Conservation (phyloP, 2,329 filamentous ascomycete genomes). For the Parastagonospora avenae region DNA sequence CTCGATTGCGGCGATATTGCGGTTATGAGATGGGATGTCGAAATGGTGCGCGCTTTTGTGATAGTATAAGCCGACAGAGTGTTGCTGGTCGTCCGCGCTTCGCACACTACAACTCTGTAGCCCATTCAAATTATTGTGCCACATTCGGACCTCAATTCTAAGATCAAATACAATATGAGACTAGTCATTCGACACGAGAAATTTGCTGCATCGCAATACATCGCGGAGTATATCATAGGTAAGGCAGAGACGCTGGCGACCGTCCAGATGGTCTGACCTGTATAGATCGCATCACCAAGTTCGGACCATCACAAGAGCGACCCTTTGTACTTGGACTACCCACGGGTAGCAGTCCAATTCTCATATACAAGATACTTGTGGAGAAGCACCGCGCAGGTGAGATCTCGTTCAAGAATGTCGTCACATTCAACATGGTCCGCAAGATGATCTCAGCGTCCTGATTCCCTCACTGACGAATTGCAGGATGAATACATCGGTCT, state of each 20-base stretch:
- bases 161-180: conserved; percentile 61
- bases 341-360: conserved; percentile 79
- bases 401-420: conserved; percentile 84
- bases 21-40: too few species aligned
- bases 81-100: too few species aligned
- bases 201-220: conserved; percentile 71
- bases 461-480: conserved; percentile 17
- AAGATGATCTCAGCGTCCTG: conserved; percentile 10
- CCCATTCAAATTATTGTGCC: too few species aligned
- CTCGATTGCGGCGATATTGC: too few species aligned
- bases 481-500: conserved; percentile 87
- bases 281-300: conserved; percentile 75
- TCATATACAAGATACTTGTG: conserved; percentile 78
- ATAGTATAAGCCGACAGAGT: too few species aligned
- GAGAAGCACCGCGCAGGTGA: conserved; percentile 71
- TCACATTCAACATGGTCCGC: conserved; percentile 88
- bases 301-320: conserved; percentile 71
- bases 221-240: conserved; percentile 81
- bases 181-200: conserved; percentile 81
- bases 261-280: conserved; percentile 21
- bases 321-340: conserved; percentile 85
- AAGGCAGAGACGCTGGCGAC: conserved; percentile 29
- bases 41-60: too few species aligned
- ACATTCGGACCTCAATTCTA: too few species aligned
- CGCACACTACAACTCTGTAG: too few species aligned